phyloP scores from a whole-genome alignment of 495 filamentous ascomycete species.

The Hypoxylon subgilvum region DNA sequence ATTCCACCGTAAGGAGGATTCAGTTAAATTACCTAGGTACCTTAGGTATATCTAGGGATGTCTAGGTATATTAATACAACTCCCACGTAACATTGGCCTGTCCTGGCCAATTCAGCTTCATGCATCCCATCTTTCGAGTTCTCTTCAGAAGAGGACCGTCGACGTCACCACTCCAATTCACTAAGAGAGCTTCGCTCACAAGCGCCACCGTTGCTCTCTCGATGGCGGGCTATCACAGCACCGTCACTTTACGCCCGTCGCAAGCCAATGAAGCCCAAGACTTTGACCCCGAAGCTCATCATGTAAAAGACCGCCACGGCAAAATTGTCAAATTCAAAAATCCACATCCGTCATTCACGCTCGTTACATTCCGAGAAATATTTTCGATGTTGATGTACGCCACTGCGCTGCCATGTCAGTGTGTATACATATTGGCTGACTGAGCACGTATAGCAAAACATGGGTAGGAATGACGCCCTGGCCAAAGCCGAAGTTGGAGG shows the following conservation, averaged over 20 bases:
- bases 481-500: conserved; percentile 62
- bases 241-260: conserved; percentile 32
- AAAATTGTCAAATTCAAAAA: conserved; percentile 46
- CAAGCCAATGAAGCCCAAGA: conserved; percentile 31
- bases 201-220: conserved; percentile 25
- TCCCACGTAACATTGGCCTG: no score
- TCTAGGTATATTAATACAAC: no score
- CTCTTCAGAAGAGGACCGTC: conserved; percentile 20
- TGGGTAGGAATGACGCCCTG: neutral
- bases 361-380: conserved; percentile 5
- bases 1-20: no score
- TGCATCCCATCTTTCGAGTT: conserved; percentile 18
- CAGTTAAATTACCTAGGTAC: no score
- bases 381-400: conserved; percentile 7
- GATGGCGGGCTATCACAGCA: conserved; percentile 36
- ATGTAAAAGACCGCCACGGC: conserved; percentile 44
- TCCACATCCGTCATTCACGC: conserved; percentile 41
- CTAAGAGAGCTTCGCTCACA: conserved; percentile 19
- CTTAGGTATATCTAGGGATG: no score
- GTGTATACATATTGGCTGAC: conserved; percentile 8
- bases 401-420: neutral
- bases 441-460: neutral
- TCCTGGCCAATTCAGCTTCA: neutral
- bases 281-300: conserved; percentile 38
- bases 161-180: conserved; percentile 6